Base-by-base conservation (phyloP, 129 eudicot species). In the Centaurea solstitialis region DNA sequence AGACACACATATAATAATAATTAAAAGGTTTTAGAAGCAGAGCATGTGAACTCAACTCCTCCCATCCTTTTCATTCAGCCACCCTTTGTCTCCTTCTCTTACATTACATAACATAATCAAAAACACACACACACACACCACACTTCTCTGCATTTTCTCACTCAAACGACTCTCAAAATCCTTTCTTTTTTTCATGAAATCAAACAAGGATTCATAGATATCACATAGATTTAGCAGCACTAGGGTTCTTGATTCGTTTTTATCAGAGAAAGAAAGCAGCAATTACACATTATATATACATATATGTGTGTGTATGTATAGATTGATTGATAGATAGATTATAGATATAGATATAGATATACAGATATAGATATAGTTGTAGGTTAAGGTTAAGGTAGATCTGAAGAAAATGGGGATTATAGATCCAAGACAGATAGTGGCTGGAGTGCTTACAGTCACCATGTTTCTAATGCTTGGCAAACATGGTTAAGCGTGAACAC, bases 391-490 rank as follows among this genome's bases (percentile, higher is more conserved):
- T 3, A 3, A 33, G 37, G 22, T 87, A 82, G 92, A 89, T 90
- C 91, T 82, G 87, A 70, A 73, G 59, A 70, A 70, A 70, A 86
- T 88, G 85, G 86, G 84, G 5, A 83, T 91, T 64, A 83, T 91
- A 76, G 99, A 96, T 93, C 98, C 98, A 22, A 88, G 98, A 26
- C 99, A 96, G 59, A 85, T 93, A 41, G 72, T 96, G 75, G 99
- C 99, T 24, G 98, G 95, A 22, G 85, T 96, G 2, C 87, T 96
- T 30, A 96, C 99, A n/a, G 37, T 91, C 20, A 88, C 99, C 28
- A 96, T 96, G 99, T 96, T 96, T 80, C 85, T 92, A n/a, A 96
- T 93, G 98, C 98, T 96, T 43, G 99, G 92, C 3, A 73, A 73
- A 93, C 82, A 96, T 96, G 99, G 84, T 96, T 64, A 93, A 93